phyloP scores from a whole-genome alignment of 257 asterid species.

The Solanum commersonii region DNA sequence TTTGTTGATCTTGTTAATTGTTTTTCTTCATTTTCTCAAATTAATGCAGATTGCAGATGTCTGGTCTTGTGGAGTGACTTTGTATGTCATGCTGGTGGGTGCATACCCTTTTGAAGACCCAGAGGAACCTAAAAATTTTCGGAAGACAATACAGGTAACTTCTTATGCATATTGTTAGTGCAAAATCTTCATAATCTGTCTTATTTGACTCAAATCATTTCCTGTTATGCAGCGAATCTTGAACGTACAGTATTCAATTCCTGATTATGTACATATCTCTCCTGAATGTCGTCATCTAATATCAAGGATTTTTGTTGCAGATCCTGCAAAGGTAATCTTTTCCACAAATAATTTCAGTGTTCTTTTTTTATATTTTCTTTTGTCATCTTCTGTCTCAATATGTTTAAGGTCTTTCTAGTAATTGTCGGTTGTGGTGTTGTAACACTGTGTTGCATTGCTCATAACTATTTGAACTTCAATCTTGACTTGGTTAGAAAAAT shows the following conservation, averaged over 20 bases:
- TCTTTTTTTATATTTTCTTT: not conserved
- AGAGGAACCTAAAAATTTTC: constrained; percentile 87
- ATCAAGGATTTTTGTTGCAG: constrained; percentile 89
- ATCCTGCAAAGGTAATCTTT: constrained; percentile 66
- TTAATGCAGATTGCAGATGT: constrained; percentile 78
- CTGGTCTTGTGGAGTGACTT: constrained; percentile 99
- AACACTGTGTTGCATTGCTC: not conserved
- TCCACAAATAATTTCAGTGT: not conserved
- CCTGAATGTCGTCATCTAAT: constrained; percentile 85
- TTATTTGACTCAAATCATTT: constrained; percentile 4
- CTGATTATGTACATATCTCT: constrained; percentile 86
- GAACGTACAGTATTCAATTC: constrained; percentile 90
- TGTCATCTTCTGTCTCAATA: not conserved
- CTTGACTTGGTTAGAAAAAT: not conserved
- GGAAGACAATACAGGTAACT: constrained; percentile 88
- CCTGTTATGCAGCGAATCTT: constrained; percentile 67
- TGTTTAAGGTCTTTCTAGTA: not conserved
- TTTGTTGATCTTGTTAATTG: not conserved
- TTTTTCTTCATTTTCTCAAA: not conserved
- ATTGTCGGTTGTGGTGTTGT: not conserved
- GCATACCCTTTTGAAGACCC: constrained; percentile 99
- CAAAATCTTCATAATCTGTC: not conserved
- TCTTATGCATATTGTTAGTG: not conserved
- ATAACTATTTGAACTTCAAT: not conserved
- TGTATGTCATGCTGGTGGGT: constrained; percentile 96